Conservation (phyloP, 2,329 filamentous ascomycete genomes). For the Pseudogymnoascus sp. region DNA sequence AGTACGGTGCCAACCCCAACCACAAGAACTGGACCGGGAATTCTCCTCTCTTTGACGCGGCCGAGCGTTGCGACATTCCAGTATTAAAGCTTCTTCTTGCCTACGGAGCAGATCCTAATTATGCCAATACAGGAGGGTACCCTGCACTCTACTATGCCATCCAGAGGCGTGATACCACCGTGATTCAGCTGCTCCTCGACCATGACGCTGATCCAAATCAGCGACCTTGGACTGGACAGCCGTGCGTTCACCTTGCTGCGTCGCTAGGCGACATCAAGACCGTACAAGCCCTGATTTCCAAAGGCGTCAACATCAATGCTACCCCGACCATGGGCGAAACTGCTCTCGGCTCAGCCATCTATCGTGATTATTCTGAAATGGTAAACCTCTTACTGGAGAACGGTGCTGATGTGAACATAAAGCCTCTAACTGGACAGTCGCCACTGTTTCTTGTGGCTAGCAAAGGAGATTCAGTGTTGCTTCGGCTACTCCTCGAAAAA, state of each 20-base stretch:
- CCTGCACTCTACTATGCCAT: constrained; percentile 12
- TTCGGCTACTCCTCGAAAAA: constrained; percentile 11
- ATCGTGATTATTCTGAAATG: not conserved
- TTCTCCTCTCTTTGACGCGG: constrained; percentile 9
- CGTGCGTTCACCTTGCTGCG: not conserved
- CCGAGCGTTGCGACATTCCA: constrained; percentile 10
- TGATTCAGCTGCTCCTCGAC: constrained; percentile 12
- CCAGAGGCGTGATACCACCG: constrained; percentile 7
- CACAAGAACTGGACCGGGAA: not conserved
- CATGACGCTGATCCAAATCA: constrained; percentile 12
- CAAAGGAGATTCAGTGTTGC: constrained; percentile 4
- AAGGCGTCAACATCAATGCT: not conserved
- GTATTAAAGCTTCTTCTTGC: constrained; percentile 11
- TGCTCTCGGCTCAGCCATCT: constrained; percentile 10
- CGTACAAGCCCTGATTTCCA: not conserved
- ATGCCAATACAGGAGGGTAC: constrained; percentile 8
- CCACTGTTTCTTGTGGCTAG: constrained; percentile 14
- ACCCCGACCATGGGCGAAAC: not conserved
- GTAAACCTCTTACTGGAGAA: constrained; percentile 9
- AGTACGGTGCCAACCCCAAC: not conserved
- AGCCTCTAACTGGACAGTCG: constrained; percentile 9
- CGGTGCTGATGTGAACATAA: constrained; percentile 11
- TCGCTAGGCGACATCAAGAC: not conserved
- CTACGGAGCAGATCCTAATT: constrained; percentile 10
- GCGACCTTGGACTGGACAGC: not conserved